Evolutionary conservation across 768 basidiomycete species (phyloP).

Genomic region (Russula ochroleuca): DNA sequence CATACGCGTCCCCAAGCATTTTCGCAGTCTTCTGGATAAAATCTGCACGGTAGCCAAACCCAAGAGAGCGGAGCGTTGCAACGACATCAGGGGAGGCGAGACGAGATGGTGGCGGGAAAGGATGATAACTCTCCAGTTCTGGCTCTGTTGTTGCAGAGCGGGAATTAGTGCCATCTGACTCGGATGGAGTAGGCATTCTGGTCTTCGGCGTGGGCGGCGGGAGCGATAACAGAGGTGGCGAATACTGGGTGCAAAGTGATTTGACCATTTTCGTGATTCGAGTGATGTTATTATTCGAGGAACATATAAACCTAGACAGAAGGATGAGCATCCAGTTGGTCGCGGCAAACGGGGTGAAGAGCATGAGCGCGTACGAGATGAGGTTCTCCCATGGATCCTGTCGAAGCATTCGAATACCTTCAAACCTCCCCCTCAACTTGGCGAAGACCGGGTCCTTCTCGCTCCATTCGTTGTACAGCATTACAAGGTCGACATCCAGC

Average conservation of each 20-base stretch:
- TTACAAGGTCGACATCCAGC: slow-evolving; percentile 64
- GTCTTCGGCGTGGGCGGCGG: slow-evolving; percentile 35
- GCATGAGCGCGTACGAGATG: slow-evolving; percentile 62
- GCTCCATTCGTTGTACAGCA: slow-evolving; percentile 75
- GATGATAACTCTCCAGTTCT: slow-evolving; percentile 50
- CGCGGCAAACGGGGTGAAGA: slow-evolving; percentile 6
- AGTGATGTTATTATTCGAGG: slow-evolving; percentile 92
- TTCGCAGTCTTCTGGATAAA: slow-evolving; percentile 82
- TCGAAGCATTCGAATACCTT: slow-evolving; percentile 80
- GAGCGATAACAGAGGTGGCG: slow-evolving; percentile 58
- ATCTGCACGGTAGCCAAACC: slow-evolving; percentile 93
- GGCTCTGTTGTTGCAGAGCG: slow-evolving; percentile 21
- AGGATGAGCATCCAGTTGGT: not conserved
- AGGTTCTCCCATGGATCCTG: slow-evolving; percentile 98
- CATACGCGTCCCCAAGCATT: slow-evolving; percentile 63
- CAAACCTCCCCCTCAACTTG: slow-evolving; percentile 55
- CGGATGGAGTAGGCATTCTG: slow-evolving; percentile 32
- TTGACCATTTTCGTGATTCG: slow-evolving; percentile 95
- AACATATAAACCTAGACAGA: slow-evolving; percentile 82
- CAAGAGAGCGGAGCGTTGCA: slow-evolving; percentile 65
- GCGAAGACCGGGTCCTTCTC: slow-evolving; percentile 70
- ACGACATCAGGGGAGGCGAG: slow-evolving; percentile 59
- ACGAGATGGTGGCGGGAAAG: slow-evolving; percentile 77
- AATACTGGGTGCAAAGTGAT: slow-evolving; percentile 72
- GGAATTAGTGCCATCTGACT: slow-evolving; percentile 18